Evolutionary conservation across 2,329 filamentous ascomycete genomes (phyloP).

Genomic region (Sclerotinia spermophila): DNA sequence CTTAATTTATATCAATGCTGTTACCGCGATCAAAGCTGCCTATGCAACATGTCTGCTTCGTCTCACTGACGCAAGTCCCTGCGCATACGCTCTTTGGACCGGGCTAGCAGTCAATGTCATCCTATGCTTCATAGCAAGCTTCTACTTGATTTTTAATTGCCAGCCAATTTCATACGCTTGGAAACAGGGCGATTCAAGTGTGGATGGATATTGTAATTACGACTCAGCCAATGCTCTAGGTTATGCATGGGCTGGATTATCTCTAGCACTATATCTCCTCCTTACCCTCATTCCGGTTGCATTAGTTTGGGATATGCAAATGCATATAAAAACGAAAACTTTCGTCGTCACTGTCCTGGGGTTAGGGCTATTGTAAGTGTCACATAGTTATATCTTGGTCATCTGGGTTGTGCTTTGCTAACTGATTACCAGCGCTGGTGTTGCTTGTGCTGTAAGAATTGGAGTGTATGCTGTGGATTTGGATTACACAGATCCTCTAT

Average conservation of each 20-base stretch:
- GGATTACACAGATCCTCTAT: conserved; percentile 16
- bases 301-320: conserved; percentile 19
- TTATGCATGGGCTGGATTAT: conserved; percentile 12
- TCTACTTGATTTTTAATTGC: conserved; percentile 17
- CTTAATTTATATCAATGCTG: conserved; percentile 13
- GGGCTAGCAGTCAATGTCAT: conserved; percentile 13
- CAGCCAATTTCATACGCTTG: conserved; percentile 15
- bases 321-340: conserved; percentile 12
- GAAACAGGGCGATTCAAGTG: conserved; percentile 7
- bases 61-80: conserved; percentile 9
- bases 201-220: conserved; percentile 12
- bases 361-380: conserved; percentile 16
- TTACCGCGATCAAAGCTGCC: conserved; percentile 14
- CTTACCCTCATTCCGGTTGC: conserved; percentile 11
- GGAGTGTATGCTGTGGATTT: conserved; percentile 6
- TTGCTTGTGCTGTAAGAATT: conserved; percentile 10
- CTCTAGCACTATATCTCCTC: conserved; percentile 11
- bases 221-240: conserved; percentile 12
- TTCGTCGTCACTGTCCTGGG: conserved; percentile 12
- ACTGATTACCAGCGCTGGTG: background rate
- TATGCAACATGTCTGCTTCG: conserved; percentile 18
- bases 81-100: conserved; percentile 11
- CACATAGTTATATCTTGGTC: background rate
- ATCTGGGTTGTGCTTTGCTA: background rate
- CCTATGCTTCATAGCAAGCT: conserved; percentile 13